These are phyloP conservation scores for Chytriomyces hyalinus DNA, from an alignment of 192 early-diverging fungal genomes.

Conservation along the genomic window DNA sequence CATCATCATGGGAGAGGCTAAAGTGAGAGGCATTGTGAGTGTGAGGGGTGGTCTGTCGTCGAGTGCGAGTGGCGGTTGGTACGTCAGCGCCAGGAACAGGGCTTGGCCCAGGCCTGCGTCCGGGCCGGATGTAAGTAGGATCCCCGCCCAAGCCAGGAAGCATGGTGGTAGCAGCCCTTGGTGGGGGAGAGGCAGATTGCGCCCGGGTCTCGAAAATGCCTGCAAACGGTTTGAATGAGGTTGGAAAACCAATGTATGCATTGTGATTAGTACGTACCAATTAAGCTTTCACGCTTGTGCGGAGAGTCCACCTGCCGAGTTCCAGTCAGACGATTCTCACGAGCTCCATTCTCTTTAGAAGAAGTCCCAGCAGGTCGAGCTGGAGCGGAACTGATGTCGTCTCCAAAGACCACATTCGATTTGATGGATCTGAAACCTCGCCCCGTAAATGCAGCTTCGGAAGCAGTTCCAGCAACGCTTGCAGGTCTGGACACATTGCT, in stretches of 20 bases:
- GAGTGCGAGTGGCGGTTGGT: constrained; percentile 1
- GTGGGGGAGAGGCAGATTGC: not conserved
- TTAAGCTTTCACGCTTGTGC: not conserved
- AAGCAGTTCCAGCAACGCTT: not conserved
- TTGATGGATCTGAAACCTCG: not conserved
- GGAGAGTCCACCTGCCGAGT: not conserved
- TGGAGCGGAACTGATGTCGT: not conserved
- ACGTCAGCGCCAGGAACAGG: not conserved
- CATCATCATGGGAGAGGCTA: not conserved
- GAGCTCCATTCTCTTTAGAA: not conserved
- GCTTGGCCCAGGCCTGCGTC: not conserved
- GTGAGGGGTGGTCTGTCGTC: not conserved
- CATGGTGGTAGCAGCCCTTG: not conserved
- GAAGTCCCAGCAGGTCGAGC: not conserved
- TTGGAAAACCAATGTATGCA: not conserved
- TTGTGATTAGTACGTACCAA: not conserved
- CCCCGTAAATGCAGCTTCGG: not conserved
- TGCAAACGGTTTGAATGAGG: not conserved
- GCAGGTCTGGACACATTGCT: not conserved
- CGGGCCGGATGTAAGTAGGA: not conserved
- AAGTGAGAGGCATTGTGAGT: not conserved
- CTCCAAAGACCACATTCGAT: constrained; percentile 24
- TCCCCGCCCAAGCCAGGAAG: not conserved
- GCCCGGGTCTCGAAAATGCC: not conserved
- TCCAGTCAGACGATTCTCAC: not conserved